Evolutionary conservation across 148 eudicot genomes (phyloP).

Genomic region (Polygonum aviculare): DNA sequence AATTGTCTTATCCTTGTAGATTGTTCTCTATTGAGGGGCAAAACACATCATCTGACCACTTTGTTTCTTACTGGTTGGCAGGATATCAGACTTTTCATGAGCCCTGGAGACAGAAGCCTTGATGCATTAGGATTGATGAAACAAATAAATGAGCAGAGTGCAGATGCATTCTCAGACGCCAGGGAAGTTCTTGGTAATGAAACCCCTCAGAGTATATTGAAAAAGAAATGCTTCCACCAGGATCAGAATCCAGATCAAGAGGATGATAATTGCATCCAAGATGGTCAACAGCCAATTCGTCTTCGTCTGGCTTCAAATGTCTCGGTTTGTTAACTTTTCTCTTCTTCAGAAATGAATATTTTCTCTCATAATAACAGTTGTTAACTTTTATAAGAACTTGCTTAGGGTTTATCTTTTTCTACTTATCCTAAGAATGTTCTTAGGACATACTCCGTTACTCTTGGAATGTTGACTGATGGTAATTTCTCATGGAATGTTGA

Average conservation of each 20-base stretch:
- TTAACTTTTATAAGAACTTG: too few species aligned
- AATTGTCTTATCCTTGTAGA: background rate
- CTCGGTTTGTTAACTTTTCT: slow-evolving; percentile 28
- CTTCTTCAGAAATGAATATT: background rate
- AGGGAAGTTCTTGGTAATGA: slow-evolving; percentile 78
- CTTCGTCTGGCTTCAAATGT: slow-evolving; percentile 29
- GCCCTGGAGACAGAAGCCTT: slow-evolving; percentile 63
- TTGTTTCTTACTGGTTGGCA: slow-evolving; percentile 14
- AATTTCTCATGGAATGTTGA: too few species aligned
- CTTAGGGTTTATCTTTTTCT: too few species aligned
- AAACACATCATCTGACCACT: background rate
- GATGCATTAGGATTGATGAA: slow-evolving; percentile 91
- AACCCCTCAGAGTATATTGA: slow-evolving; percentile 68
- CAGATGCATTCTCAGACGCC: slow-evolving; percentile 77
- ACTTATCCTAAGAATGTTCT: too few species aligned
- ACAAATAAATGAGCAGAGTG: slow-evolving; percentile 71
- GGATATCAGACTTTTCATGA: slow-evolving; percentile 76
- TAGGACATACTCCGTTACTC: too few species aligned
- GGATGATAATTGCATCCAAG: slow-evolving; percentile 13
- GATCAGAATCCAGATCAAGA: slow-evolving; percentile 27
- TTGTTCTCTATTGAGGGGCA: background rate
- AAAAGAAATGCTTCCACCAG: slow-evolving; percentile 24
- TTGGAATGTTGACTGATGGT: too few species aligned
- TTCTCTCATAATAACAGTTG: background rate
- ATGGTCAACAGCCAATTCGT: slow-evolving; percentile 24